phyloP scores from a whole-genome alignment of 768 basidiomycete genomes.

The Amanita inopinata region DNA sequence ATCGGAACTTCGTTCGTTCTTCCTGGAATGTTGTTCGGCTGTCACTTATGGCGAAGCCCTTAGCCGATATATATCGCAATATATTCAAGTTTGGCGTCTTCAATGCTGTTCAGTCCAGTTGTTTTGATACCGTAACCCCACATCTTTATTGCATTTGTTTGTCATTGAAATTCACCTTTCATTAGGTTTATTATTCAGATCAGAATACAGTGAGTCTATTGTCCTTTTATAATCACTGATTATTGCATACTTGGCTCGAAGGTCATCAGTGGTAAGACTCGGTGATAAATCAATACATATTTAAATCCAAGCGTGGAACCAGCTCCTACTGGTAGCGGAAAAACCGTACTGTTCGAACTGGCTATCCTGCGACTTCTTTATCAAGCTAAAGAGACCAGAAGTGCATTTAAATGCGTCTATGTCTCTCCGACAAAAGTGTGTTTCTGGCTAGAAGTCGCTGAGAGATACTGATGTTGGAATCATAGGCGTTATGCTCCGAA shows the following conservation, averaged over 20 bases:
- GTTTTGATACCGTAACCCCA: slow-evolving; percentile 59
- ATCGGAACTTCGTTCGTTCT: slow-evolving; percentile 55
- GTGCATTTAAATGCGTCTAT: slow-evolving; percentile 69
- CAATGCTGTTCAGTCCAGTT: slow-evolving; percentile 84
- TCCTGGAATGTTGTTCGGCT: background rate
- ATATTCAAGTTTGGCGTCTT: slow-evolving; percentile 87
- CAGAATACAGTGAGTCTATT: slow-evolving; percentile 51
- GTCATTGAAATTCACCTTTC: background rate
- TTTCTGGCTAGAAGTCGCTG: background rate
- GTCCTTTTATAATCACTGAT: slow-evolving; percentile 6
- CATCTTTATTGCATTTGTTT: background rate
- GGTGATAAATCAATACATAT: slow-evolving; percentile 7
- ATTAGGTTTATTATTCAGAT: slow-evolving; percentile 47
- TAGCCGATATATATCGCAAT: slow-evolving; percentile 73
- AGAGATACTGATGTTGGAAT: background rate
- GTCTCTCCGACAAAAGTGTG: slow-evolving; percentile 85
- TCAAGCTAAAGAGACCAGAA: slow-evolving; percentile 24
- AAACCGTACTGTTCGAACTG: slow-evolving; percentile 91
- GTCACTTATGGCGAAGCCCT: slow-evolving; percentile 8
- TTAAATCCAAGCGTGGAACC: slow-evolving; percentile 8
- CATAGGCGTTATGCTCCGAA: slow-evolving; percentile 81
- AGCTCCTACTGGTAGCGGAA: slow-evolving; percentile 96
- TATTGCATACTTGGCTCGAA: slow-evolving; percentile 20
- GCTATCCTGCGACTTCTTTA: slow-evolving; percentile 71
- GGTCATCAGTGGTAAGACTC: slow-evolving; percentile 59